Evolutionary conservation across 2,329 filamentous ascomycete genomes (phyloP), one percentile per base, ranked within the genome.

Genomic region (Aspergillus niger): DNA sequence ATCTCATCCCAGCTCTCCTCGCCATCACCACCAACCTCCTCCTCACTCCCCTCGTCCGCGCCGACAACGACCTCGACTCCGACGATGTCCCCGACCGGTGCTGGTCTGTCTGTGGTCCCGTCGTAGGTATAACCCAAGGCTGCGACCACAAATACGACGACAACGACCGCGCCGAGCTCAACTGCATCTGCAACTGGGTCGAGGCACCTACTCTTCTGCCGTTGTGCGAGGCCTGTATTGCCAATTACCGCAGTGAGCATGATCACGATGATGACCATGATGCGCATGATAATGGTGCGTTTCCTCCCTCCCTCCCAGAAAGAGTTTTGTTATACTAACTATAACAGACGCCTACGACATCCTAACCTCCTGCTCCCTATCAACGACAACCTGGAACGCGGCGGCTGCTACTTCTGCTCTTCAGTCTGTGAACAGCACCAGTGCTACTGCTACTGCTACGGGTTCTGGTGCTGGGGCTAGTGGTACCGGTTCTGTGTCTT

Each of bases 191-290:
- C 48, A 57, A 70, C 47, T 72, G 67, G 70, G 59, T 65, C 10
- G 51, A 62, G 24, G 70, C 70, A 8, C 58, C 64, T n/a, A 69
- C 61, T 7, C 61, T 67, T n/a, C 60, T 74, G 15, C 71, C 72
- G 5, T 63, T 70, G 39, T 74, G 72, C 38, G 70, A 72, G n/a
- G 72, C 71, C 32, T 74, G 72, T 36, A 74, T 74, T 20, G 64
- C 69, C n/a, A 61, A 73, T 50, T 67, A 70, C 55, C 63, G 65
- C 26, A 57, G 63, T 8, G 58, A 68, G 13, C 38, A 68, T 13
- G 67, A 36, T 11, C 32, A 36, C 11, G 32, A 36, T 10, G 32
- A 70, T n/a, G 51, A 65, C 10, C 55, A 63, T 15, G 53, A 61
- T 41, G 57, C 62, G 5, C 8, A 73, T 43, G 67, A 72, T 56